Evolutionary conservation across 129 eudicot species (phyloP).

Genomic region (Tagetes patula): DNA sequence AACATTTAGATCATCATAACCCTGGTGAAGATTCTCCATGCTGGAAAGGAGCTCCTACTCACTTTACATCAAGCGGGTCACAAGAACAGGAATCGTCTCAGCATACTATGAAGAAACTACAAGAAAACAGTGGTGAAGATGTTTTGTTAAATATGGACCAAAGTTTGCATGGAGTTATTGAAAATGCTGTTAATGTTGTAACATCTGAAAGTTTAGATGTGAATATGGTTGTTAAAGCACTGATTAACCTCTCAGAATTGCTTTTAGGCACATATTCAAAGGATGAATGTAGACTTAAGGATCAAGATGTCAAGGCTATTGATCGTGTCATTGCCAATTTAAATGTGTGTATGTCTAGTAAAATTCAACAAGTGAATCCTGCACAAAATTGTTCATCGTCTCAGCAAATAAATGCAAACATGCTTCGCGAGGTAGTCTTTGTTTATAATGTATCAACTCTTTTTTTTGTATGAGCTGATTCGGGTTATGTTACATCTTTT

Average conservation of each 20-base stretch:
- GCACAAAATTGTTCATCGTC: slow-evolving; percentile 5
- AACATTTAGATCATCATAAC: slow-evolving; percentile 30
- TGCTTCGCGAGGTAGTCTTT: neutral
- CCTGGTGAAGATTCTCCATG: slow-evolving; percentile 89
- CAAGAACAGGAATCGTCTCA: slow-evolving; percentile 27
- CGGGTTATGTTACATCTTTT: neutral
- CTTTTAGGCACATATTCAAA: slow-evolving; percentile 39
- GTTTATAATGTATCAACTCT: neutral
- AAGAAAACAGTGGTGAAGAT: slow-evolving; percentile 24
- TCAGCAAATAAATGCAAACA: neutral
- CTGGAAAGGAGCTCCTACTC: slow-evolving; percentile 77
- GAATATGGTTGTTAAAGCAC: slow-evolving; percentile 42
- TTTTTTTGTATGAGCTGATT: neutral
- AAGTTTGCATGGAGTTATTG: neutral
- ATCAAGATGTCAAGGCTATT: slow-evolving; percentile 47
- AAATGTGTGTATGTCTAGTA: slow-evolving; percentile 45
- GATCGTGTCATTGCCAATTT: slow-evolving; percentile 53
- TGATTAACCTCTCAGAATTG: slow-evolving; percentile 57
- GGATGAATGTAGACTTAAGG: slow-evolving; percentile 39
- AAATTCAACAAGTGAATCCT: slow-evolving; percentile 23
- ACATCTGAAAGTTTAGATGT: slow-evolving; percentile 40
- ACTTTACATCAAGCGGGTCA: slow-evolving; percentile 38
- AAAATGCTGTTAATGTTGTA: slow-evolving; percentile 14
- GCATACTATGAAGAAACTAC: slow-evolving; percentile 33
- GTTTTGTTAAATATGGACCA: slow-evolving; percentile 11